Conservation (phyloP, 2,329 filamentous ascomycete species). For the Zymoseptoria passerinii region DNA sequence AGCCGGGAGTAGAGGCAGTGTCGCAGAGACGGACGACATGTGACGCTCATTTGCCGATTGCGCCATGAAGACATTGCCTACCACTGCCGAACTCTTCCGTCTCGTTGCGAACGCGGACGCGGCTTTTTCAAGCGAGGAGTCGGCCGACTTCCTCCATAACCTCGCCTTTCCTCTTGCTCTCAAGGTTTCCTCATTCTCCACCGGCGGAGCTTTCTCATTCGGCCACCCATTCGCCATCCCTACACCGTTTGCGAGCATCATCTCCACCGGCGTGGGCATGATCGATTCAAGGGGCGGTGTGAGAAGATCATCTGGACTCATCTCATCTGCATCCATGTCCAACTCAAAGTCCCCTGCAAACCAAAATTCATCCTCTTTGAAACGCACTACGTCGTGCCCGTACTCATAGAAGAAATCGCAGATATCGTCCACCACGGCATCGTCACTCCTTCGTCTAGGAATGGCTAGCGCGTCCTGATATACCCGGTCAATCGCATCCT, state of each 20-base stretch:
- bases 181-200: slow-evolving; percentile 22
- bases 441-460: slow-evolving; percentile 27
- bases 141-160: slow-evolving; percentile 15
- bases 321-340: slow-evolving; percentile 2
- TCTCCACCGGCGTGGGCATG: slow-evolving; percentile 17
- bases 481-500: slow-evolving; percentile 26
- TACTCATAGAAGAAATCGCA: slow-evolving; percentile 36
- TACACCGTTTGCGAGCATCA: slow-evolving; percentile 20
- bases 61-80: neutral
- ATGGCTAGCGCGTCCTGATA: slow-evolving; percentile 23
- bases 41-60: neutral
- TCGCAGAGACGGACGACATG: neutral
- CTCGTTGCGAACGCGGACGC: neutral
- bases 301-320: slow-evolving; percentile 17
- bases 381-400: slow-evolving; percentile 27
- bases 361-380: slow-evolving; percentile 16
- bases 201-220: slow-evolving; percentile 9
- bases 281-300: slow-evolving; percentile 17
- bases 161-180: slow-evolving; percentile 24
- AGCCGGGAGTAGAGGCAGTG: slow-evolving; percentile 11
- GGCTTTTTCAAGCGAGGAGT: slow-evolving; percentile 2
- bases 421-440: slow-evolving; percentile 33
- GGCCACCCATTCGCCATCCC: slow-evolving; percentile 4
- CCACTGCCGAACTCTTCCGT: slow-evolving; percentile 3
- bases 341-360: neutral